Evolutionary conservation across 371 early-diverging fungal species (phyloP), one percentile per base, ranked within the genome.

Genomic region (Mortierella sp.): DNA sequence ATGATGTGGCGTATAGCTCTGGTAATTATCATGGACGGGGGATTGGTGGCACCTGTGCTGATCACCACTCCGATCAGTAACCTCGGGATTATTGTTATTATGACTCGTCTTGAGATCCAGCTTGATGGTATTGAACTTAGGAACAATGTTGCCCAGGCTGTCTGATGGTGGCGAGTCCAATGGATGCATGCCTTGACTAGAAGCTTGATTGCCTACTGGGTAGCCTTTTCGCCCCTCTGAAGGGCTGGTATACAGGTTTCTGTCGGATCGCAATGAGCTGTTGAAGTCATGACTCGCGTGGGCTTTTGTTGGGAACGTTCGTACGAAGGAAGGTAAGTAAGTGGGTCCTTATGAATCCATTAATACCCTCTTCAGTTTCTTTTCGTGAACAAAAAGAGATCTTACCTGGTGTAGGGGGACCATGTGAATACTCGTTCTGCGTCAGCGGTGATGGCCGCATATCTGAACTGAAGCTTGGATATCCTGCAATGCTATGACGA

Each of bases 401-500:
- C n/a, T 34, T 56, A 61, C 47, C 27, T 51, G 47, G 31, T 21
- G 56, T 28, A 8, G 53, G 41, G 17, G 51, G 24, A 27, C 71
- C 64, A 51, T 56, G 41, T 0, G 71, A 46, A 47, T 50, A 64
- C 6, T 17, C 44, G 7, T 52, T 39, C 23, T 46, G 60, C 21
- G 44, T 37, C 19, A 53, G 52, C 3, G 28, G 3, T 0, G 70
- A 53, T 17, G 71, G 59, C n/a, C 71, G 49, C 0, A 55, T 28
- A 0, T 34, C 65, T 3, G 71, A 41, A n/a, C n/a, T n/a, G 34
- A 55, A 60, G 30, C 41, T 71, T 1, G 72, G 73, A 24, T 73
- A 73, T 6, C 64, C 75, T 3, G 56, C 68, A 47, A 67, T 67
- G 31, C 75, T 67, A 26, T 73, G 75, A 6, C 68, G 68, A 57